Evolutionary conservation across 352 stramenopile species (phyloP), one percentile per base, ranked within the genome.

Genomic region (Phytophthora fragariae): DNA sequence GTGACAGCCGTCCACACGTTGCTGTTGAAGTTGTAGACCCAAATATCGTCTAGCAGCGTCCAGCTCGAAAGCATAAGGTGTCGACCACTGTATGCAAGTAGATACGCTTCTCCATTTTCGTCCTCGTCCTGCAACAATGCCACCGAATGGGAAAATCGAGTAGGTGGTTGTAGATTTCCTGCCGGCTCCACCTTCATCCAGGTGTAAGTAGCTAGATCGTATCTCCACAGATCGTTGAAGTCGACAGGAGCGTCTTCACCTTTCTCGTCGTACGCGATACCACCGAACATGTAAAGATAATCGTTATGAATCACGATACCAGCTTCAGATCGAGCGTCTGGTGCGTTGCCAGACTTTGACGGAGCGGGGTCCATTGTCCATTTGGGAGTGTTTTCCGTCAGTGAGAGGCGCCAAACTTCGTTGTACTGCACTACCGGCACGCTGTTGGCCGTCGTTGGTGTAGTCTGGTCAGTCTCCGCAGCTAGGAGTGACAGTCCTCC

Each of bases 221-320:
- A 93, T 57, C 66, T 73, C 86, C 86, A 93, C 19, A 93, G 68
- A 55, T 93, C 84, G 46, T 84, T 85, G 61, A 80, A 86, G 70
- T 93, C 73, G 5, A 62, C 35, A 5, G 86, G 83, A 1, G 78
- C 19, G 2, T 76, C 62, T 33, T 75, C 65, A n/a, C 63, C 72
- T 29, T 66, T 62, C 19, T 82, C 76, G 31, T 92, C 85, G 62
- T 93, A 93, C 3, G 81, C 71, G 47, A 93, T 93, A 7, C 86
- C 86, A 9, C 86, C 86, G 57, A 90, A 93, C n/a, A 93, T 72
- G 67, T 84, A 81, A 29, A 93, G 72, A 54, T 79, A 70, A 41
- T 87, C 72, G 15, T 85, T 69, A 52, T 89, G 68, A 29, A 88
- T 72, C 2, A 90, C 83, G 1, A 80, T 60, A 0, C 78, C 83